Evolutionary conservation across 805 yeast species (phyloP).

Genomic region (Saccharomycopsis sp.): DNA sequence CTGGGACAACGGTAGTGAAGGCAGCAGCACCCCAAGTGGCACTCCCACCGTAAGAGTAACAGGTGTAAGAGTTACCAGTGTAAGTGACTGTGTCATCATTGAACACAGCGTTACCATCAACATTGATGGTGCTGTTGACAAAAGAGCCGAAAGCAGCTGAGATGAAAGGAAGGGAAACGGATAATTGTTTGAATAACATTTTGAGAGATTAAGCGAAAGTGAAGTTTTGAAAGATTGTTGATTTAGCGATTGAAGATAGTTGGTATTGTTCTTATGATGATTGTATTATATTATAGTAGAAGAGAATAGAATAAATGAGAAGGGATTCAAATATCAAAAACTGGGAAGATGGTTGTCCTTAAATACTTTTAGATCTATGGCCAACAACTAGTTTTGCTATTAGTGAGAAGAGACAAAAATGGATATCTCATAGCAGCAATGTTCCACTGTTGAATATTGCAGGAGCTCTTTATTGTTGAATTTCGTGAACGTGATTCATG

Average conservation of each 20-base stretch:
- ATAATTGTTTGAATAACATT: neutral
- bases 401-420: too few species aligned
- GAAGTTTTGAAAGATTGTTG: neutral
- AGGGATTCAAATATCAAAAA: neutral
- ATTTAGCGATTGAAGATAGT: neutral
- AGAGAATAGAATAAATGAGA: neutral
- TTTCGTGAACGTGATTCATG: too few species aligned
- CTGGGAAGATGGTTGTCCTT: neutral
- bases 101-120: too few species aligned
- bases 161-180: neutral
- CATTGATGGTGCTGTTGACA: neutral
- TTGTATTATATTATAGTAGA: neutral
- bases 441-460: too few species aligned
- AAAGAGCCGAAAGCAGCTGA: neutral
- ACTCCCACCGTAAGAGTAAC: constrained; percentile 3
- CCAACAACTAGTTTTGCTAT: neutral
- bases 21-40: constrained; percentile 18
- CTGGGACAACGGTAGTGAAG: constrained; percentile 24
- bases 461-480: too few species aligned
- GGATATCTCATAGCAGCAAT: too few species aligned
- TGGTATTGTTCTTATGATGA: neutral
- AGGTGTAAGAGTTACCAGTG: neutral
- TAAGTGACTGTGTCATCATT: too few species aligned
- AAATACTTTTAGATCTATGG: neutral
- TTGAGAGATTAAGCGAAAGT: neutral